Conservation (phyloP, 2,329 filamentous ascomycete species). For the Dactylellina leptospora region DNA sequence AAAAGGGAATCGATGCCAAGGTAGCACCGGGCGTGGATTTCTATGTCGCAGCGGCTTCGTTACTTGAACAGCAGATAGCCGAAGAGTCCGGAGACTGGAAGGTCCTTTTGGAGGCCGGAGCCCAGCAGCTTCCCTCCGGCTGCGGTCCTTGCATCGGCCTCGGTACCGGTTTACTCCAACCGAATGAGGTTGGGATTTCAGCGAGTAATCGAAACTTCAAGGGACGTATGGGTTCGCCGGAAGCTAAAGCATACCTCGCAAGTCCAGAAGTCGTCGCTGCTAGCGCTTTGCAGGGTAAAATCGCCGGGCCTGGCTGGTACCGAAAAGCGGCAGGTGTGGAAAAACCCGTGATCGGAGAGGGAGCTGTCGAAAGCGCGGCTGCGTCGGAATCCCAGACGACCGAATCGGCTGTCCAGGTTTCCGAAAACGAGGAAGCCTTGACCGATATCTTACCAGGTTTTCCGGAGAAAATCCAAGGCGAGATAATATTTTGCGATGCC, state of each 20-base stretch:
- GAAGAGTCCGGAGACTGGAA: conserved; percentile 89
- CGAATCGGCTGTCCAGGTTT: conserved; percentile 54
- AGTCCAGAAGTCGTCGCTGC: conserved; percentile 62
- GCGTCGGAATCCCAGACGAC: conserved; percentile 49
- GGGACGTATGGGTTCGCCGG: conserved; percentile 80
- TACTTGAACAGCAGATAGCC: conserved; percentile 76
- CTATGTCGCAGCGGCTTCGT: conserved; percentile 88
- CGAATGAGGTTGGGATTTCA: conserved; percentile 84
- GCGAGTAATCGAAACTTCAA: conserved; percentile 91
- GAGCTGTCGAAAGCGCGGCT: conserved; percentile 57
- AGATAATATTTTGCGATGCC: conserved; percentile 86
- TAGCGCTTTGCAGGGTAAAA: conserved; percentile 77
- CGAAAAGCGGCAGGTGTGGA: conserved; percentile 62
- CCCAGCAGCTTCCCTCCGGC: conserved; percentile 73
- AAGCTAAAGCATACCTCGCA: not conserved
- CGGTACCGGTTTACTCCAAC: conserved; percentile 79
- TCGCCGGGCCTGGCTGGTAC: conserved; percentile 78
- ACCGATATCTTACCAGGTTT: conserved; percentile 86
- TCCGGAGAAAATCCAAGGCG: conserved; percentile 80
- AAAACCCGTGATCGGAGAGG: conserved; percentile 66
- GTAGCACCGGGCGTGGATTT: conserved; percentile 78
- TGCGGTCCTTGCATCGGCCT: conserved; percentile 90
- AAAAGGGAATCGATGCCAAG: conserved; percentile 66
- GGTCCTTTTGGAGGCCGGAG: conserved; percentile 80
- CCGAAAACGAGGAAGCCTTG: conserved; percentile 59